A percentile compares a stretch with the other conserved stretches of the same genome.
phyloP scores from a whole-genome alignment of 805 yeast genomes.

The Yamadazyma nakazawae region DNA sequence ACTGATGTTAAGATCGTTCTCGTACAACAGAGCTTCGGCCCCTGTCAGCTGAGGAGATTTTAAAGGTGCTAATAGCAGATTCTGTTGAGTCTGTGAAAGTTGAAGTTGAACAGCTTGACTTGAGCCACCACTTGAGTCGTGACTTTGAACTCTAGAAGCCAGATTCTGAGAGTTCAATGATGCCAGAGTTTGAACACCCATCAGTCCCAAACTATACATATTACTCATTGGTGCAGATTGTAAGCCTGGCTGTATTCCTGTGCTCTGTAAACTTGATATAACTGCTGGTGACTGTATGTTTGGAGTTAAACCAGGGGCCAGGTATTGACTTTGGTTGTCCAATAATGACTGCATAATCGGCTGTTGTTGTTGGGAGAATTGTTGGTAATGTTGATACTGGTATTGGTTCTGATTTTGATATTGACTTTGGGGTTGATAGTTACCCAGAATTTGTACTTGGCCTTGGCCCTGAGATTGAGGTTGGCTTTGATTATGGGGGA shows the following conservation, averaged over 20 bases:
- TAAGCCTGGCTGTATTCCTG: neutral
- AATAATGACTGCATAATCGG: neutral
- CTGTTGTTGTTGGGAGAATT: neutral
- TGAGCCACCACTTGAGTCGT: neutral
- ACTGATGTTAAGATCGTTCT: conserved; percentile 10
- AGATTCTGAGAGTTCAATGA: neutral
- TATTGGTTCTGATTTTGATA: neutral
- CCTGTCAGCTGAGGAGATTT: conserved; percentile 7
- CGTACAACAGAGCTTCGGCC: conserved; percentile 1
- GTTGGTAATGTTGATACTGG: neutral
- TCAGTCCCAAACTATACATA: neutral
- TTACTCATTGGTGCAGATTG: neutral
- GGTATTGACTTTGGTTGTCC: neutral
- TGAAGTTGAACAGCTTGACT: neutral
- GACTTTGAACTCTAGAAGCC: neutral
- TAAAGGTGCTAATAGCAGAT: conserved; percentile 1
- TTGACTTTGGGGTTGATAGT: neutral
- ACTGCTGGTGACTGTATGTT: neutral
- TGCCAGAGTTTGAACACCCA: neutral
- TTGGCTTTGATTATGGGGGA: conserved; percentile 5
- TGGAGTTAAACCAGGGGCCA: neutral
- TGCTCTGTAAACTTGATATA: neutral
- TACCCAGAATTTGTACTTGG: neutral
- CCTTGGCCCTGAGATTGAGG: neutral
- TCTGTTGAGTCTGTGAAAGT: neutral